Percentiles rank a stretch among this genome's conserved stretches.
Evolutionary conservation across 2,329 filamentous ascomycete genomes (phyloP).

Genomic region (Neonectria neomacrospora): DNA sequence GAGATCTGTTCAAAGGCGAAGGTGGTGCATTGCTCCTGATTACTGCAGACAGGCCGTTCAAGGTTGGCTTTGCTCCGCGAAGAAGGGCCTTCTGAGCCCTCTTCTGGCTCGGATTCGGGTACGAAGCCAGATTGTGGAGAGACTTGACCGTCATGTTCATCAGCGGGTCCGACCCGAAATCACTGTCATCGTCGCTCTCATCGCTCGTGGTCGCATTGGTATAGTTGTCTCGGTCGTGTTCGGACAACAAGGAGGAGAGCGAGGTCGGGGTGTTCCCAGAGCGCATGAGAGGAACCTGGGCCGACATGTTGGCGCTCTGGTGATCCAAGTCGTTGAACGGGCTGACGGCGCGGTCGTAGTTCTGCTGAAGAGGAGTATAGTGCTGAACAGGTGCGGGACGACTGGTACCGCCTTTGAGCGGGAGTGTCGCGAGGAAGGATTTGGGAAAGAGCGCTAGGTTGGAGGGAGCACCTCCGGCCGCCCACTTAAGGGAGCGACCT

Average conservation of each 20-base stretch:
- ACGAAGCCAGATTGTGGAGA: conserved; percentile 65
- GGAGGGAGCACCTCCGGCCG: conserved; percentile 43
- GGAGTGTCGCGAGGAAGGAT: conserved; percentile 50
- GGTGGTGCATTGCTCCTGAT: conserved; percentile 28
- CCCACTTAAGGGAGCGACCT: conserved; percentile 59
- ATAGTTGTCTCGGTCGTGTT: conserved; percentile 31
- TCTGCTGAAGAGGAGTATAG: conserved; percentile 65
- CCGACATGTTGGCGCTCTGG: conserved; percentile 41
- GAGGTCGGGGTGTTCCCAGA: conserved; percentile 42
- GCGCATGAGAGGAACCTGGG: conserved; percentile 42
- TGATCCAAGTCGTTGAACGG: conserved; percentile 48
- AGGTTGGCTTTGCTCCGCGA: conserved; percentile 44
- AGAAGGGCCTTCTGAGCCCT: conserved; percentile 60
- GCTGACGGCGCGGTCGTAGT: conserved; percentile 62
- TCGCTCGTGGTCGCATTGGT: conserved; percentile 40
- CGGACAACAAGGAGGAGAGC: conserved; percentile 32
- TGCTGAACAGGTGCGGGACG: conserved; percentile 46
- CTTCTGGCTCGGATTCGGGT: conserved; percentile 65
- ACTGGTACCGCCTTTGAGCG: conserved; percentile 42
- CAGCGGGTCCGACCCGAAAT: conserved; percentile 46
- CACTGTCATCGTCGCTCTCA: conserved; percentile 47
- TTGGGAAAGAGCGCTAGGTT: conserved; percentile 53
- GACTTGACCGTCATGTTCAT: conserved; percentile 58
- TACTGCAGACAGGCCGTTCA: conserved; percentile 26
- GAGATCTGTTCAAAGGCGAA: conserved; percentile 18